Conservation (phyloP, 2,329 filamentous ascomycete genomes). For the Fusarium fracticaudum region DNA sequence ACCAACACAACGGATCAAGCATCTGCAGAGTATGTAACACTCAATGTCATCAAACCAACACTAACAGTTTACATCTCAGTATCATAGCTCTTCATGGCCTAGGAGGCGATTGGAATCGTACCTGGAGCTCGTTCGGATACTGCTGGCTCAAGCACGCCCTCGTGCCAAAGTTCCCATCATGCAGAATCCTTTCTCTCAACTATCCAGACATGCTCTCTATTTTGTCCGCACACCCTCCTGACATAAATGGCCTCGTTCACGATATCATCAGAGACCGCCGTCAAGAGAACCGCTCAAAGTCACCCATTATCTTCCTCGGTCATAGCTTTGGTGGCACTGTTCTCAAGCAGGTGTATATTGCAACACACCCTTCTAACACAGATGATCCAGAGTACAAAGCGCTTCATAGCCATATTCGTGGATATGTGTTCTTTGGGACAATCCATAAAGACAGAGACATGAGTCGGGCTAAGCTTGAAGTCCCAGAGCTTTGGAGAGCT, state of each 20-base stretch:
- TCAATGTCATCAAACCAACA: not conserved
- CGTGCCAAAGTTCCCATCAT: not conserved
- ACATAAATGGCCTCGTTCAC: not conserved
- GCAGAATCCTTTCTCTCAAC: not conserved
- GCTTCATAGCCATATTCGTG: not conserved
- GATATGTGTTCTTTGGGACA: not conserved
- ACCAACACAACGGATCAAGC: not conserved
- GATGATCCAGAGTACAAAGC: not conserved
- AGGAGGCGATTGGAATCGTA: not conserved
- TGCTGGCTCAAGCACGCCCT: not conserved
- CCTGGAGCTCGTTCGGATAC: not conserved
- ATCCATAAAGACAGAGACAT: not conserved
- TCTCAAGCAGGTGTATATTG: not conserved
- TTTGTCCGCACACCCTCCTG: not conserved
- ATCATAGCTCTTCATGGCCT: not conserved
- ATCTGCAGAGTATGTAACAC: not conserved
- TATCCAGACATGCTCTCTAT: not conserved
- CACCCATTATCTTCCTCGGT: not conserved
- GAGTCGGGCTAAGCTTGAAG: not conserved
- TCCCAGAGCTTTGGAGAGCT: not conserved
- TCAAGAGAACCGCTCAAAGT: not conserved
- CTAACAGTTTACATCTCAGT: not conserved
- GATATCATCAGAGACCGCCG: not conserved
- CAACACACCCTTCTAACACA: not conserved
- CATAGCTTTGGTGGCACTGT: not conserved